phyloP scores from a whole-genome alignment of 495 filamentous ascomycete genomes.

The Neurospora pannonica region DNA sequence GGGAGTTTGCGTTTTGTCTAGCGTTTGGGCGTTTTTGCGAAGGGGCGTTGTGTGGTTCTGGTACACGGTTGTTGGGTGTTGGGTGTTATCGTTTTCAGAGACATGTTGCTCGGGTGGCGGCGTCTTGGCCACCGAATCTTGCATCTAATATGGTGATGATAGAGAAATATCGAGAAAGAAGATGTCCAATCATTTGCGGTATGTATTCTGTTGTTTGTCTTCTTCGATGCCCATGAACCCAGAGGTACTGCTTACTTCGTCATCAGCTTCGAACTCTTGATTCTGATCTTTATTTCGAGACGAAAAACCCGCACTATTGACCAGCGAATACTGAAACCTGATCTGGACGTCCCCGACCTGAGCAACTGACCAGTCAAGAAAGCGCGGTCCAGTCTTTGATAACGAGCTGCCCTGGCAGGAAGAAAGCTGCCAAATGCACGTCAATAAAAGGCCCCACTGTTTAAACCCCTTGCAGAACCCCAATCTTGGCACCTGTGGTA shows the following conservation, averaged over 20 bases:
- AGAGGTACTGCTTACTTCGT: not conserved
- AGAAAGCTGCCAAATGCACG: not conserved
- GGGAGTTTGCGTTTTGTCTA: not conserved
- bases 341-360: not conserved
- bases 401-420: not conserved
- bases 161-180: not conserved
- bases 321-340: not conserved
- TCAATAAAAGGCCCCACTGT: not conserved
- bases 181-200: not conserved
- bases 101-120: not conserved
- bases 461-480: not conserved
- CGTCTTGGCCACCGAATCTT: not conserved
- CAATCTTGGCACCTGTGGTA: not conserved
- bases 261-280: not conserved
- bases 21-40: not conserved
- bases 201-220: not conserved
- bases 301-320: not conserved
- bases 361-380: not conserved
- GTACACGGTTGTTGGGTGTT: not conserved
- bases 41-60: not conserved
- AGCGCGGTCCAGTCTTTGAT: not conserved
- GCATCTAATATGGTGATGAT: not conserved
- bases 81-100: not conserved
- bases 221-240: not conserved
- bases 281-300: not conserved